Percentiles rank a stretch among this genome's conserved stretches.
phyloP scores from a whole-genome alignment of 1,284 basidiomycete species.

The Kwoniella shivajii region DNA sequence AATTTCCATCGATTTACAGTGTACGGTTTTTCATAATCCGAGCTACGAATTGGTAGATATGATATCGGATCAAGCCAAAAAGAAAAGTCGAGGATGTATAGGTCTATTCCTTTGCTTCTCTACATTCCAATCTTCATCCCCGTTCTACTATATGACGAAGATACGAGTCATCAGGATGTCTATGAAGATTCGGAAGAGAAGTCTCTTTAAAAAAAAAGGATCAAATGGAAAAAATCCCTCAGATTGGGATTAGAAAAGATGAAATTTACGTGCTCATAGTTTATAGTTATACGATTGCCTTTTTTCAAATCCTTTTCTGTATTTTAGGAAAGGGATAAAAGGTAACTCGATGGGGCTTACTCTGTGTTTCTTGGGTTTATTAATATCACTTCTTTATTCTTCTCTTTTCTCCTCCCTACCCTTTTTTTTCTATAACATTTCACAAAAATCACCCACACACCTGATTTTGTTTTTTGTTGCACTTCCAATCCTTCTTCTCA shows the following conservation, averaged over 20 bases:
- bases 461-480: slow-evolving; percentile 3
- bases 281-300: slow-evolving; percentile 53
- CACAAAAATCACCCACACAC: slow-evolving; percentile 11
- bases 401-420: slow-evolving; percentile 2
- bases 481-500: not conserved
- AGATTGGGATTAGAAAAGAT: not conserved
- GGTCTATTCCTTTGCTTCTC: not conserved
- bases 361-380: slow-evolving; percentile 48
- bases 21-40: too few relatives aligned
- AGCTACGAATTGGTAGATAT: not conserved
- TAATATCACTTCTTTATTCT: slow-evolving; percentile 12
- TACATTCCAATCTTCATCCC: too few relatives aligned
- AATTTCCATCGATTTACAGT: not conserved
- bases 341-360: slow-evolving; percentile 55
- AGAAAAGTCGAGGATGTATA: too few relatives aligned
- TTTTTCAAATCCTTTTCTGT: not conserved
- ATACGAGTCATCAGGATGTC: slow-evolving; percentile 38
- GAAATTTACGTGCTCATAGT: slow-evolving; percentile 43
- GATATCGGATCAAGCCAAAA: not conserved
- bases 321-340: not conserved
- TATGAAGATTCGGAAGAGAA: too few relatives aligned
- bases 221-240: slow-evolving; percentile 2
- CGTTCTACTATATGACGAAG: too few relatives aligned
- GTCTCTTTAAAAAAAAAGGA: slow-evolving; percentile 1
- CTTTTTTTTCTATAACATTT: not conserved